These are phyloP conservation scores for Pyrenophora seminiperda DNA, from an alignment of 2,329 filamentous ascomycete species.

Conservation along the genomic window DNA sequence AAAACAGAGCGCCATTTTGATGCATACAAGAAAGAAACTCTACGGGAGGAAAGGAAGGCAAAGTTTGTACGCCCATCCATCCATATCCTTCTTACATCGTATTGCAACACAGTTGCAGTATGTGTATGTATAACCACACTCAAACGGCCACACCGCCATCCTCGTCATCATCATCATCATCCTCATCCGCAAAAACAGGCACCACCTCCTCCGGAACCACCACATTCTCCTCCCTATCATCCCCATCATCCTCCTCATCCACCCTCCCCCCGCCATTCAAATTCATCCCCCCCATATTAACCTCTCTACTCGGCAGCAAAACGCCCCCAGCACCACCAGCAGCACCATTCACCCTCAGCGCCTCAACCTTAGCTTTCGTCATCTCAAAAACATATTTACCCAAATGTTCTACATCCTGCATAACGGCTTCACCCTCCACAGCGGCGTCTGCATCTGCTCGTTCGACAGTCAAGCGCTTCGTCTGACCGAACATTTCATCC, in stretches of 20 bases:
- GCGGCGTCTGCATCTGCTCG: conserved; percentile 26
- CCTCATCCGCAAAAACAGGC: conserved; percentile 6
- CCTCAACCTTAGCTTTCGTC: conserved; percentile 73
- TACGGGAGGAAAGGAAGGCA: no score
- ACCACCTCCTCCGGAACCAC: conserved; percentile 22
- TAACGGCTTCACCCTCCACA: conserved; percentile 63
- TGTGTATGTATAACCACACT: no score
- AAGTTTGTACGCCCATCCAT: no score
- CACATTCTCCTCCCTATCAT: conserved; percentile 41
- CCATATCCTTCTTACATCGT: no score
- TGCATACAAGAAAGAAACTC: no score
- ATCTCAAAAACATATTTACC: conserved; percentile 97
- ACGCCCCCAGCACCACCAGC: no score
- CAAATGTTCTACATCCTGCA: conserved; percentile 91
- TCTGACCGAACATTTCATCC: conserved; percentile 79
- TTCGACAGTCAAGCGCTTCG: conserved; percentile 58
- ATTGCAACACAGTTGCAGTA: no score
- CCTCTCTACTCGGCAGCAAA: conserved; percentile 42
- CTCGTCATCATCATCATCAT: conserved; percentile 12
- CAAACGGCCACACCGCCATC: not conserved
- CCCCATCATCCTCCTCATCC: conserved; percentile 33
- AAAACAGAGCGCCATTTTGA: no score
- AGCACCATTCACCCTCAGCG: conserved; percentile 56
- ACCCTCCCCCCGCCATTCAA: conserved; percentile 34
- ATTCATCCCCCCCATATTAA: conserved; percentile 40